Percentiles rank a stretch among this genome's conserved stretches.
Conservation (phyloP, 441 rosid species). For the Melastoma candidum region DNA sequence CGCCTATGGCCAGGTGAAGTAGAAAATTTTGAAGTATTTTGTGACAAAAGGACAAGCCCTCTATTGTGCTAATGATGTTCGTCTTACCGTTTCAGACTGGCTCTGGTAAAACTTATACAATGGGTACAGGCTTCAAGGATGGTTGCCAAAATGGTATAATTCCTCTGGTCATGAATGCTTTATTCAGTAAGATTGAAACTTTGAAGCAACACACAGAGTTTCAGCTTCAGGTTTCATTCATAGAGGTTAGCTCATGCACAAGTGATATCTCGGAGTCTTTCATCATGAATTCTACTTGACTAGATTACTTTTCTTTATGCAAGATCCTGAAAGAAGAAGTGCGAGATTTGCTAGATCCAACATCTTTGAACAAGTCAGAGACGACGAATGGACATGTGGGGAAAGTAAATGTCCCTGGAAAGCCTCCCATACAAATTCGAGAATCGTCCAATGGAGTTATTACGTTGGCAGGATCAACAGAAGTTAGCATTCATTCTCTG, state of each 20-base stretch:
- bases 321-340: constrained; percentile 99
- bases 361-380: constrained; percentile 49
- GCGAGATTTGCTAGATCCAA: constrained; percentile 79
- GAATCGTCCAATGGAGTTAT: constrained; percentile 95
- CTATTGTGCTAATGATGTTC: constrained; percentile 16
- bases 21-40: constrained; percentile 7
- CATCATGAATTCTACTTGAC: no score
- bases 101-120: constrained; percentile 96
- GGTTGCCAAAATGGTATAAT: constrained; percentile 65
- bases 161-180: constrained; percentile 79
- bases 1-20: constrained; percentile 92
- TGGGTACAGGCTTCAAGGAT: constrained; percentile 95
- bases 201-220: constrained; percentile 69
- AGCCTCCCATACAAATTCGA: constrained; percentile 92
- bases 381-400: constrained; percentile 42
- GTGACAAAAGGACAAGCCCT: neutral
- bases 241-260: constrained; percentile 53
- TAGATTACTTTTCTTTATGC: constrained; percentile 13
- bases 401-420: constrained; percentile 63
- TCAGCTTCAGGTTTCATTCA: constrained; percentile 88
- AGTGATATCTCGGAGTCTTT: neutral
- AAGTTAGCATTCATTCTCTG: constrained; percentile 58
- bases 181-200: constrained; percentile 73
- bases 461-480: constrained; percentile 96
- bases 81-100: constrained; percentile 59